phyloP scores from a whole-genome alignment of 1,284 basidiomycete genomes.

The Schizophyllum amplum region DNA sequence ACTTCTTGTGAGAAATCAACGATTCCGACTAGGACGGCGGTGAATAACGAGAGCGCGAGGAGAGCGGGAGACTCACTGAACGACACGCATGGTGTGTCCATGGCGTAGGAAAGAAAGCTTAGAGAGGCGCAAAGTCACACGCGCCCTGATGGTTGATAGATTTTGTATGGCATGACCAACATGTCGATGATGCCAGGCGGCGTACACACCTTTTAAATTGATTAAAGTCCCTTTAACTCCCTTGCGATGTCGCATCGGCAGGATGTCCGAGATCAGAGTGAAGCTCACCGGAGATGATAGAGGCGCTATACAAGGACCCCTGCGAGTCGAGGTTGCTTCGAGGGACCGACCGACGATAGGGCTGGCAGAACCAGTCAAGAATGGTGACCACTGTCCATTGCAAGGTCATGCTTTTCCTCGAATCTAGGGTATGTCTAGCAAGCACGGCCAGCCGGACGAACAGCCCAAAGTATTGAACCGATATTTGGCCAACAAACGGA shows the following conservation, averaged over 20 bases:
- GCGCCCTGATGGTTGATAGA: constrained; percentile 19
- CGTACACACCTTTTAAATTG: neutral
- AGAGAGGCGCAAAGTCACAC: constrained; percentile 4
- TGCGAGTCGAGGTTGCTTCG: no score
- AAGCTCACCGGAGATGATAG: neutral
- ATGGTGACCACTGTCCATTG: no score
- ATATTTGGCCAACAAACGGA: no score
- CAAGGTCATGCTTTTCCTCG: no score
- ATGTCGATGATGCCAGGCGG: neutral
- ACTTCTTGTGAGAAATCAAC: constrained; percentile 69
- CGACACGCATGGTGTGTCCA: constrained; percentile 46
- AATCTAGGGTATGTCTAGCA: no score
- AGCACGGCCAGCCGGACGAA: no score
- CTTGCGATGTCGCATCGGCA: neutral
- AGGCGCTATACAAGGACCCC: no score
- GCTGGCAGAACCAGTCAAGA: no score
- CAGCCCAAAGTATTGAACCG: no score
- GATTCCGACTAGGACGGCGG: constrained; percentile 47
- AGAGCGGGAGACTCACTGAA: constrained; percentile 47
- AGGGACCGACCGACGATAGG: no score
- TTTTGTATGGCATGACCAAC: neutral
- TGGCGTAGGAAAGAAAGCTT: neutral
- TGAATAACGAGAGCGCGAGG: constrained; percentile 4
- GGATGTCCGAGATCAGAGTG: neutral
- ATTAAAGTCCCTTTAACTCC: neutral